These are phyloP conservation scores for Penicillium sp. DNA, from an alignment of 2,329 filamentous ascomycete species.

Conservation along the genomic window DNA sequence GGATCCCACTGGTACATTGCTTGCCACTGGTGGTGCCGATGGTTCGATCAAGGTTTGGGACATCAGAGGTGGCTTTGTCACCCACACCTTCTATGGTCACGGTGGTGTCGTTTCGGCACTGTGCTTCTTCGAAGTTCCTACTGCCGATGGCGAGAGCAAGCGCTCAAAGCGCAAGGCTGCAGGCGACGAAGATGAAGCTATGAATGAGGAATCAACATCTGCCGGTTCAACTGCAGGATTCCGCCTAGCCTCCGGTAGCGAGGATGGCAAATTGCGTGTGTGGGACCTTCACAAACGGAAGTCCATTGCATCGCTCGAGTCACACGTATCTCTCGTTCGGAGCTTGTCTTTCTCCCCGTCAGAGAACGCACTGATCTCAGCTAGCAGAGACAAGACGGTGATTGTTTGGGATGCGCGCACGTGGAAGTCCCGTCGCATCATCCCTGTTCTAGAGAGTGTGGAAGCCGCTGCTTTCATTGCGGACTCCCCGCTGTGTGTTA, in stretches of 20 bases:
- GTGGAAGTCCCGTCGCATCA: constrained; percentile 80
- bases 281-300: constrained; percentile 89
- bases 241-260: constrained; percentile 83
- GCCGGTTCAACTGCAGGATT: constrained; percentile 62
- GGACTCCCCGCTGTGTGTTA: constrained; percentile 72
- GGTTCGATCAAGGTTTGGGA: constrained; percentile 97
- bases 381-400: constrained; percentile 88
- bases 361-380: constrained; percentile 77
- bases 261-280: constrained; percentile 88
- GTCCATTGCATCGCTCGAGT: constrained; percentile 76
- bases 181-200: constrained; percentile 42
- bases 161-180: constrained; percentile 42
- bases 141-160: constrained; percentile 46
- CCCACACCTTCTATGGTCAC: constrained; percentile 92
- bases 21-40: constrained; percentile 91
- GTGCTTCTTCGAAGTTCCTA: constrained; percentile 80
- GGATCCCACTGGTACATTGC: constrained; percentile 82
- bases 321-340: constrained; percentile 93
- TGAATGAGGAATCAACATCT: constrained; percentile 41
- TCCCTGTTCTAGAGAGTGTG: constrained; percentile 81
- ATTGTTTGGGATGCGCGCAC: constrained; percentile 86
- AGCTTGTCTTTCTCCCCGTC: constrained; percentile 77
- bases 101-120: constrained; percentile 89
- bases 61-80: constrained; percentile 83
- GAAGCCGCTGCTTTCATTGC: constrained; percentile 81